These are phyloP conservation scores for Dioszegia crocea DNA, from an alignment of 768 basidiomycete genomes.

Conservation along the genomic window DNA sequence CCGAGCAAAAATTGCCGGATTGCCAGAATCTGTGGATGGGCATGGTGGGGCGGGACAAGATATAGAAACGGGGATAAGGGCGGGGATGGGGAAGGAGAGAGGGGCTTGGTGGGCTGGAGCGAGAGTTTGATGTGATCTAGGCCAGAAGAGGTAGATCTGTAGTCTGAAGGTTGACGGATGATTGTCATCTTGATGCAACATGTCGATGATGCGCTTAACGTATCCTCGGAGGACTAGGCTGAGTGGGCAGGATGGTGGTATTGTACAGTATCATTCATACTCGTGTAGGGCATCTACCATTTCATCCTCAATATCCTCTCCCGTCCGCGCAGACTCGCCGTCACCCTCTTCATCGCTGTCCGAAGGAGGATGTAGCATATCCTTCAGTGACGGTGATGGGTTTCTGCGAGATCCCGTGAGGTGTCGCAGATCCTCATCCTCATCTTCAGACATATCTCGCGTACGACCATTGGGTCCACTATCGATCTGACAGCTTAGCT, in stretches of 20 bases:
- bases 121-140: background rate
- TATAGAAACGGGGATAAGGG: background rate
- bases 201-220: no score
- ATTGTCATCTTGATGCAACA: no score
- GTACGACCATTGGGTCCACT: background rate
- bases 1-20: background rate
- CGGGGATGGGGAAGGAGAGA: background rate
- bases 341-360: background rate
- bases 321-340: background rate
- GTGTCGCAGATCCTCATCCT: background rate
- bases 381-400: no score
- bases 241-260: no score
- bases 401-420: background rate
- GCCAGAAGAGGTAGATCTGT: background rate
- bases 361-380: background rate
- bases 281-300: background rate
- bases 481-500: background rate
- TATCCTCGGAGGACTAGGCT: no score
- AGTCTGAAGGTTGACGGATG: no score
- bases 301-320: background rate
- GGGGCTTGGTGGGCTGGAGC: constrained; percentile 2
- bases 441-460: background rate
- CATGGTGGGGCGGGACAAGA: no score
- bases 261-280: no score
- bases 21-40: background rate